Base-by-base conservation (phyloP, 495 filamentous ascomycete genomes). In the Pyrenula massariospora region DNA sequence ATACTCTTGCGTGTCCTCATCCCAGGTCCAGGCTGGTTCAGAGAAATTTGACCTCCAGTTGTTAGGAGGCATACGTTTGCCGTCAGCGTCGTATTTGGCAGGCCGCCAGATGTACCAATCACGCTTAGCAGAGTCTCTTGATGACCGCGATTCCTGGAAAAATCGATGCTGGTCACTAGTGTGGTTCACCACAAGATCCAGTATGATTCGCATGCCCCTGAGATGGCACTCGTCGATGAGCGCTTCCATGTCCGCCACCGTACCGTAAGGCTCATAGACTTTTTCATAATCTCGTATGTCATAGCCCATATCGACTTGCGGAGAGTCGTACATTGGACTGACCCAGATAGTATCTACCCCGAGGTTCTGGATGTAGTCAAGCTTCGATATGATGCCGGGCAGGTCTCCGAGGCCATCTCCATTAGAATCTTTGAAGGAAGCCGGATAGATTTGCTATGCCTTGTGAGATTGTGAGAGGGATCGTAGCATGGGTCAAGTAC, bases 151-250 rank as follows among this genome's bases (percentile, higher is more conserved):
- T 54, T 87, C 76, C 59, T 80, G 71, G 68, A 91, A 91, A 86
- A 87, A 90, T 24, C 76, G 75, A 60, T 88, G 84, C 69, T 88
- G 76, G 57, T 87, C 81, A n/a, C 79, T 84, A n/a, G 84, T 88
- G 66, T 90, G 87, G 60, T 91, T 90, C 42, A 88, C 79, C 0
- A 90, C 86, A 22, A 89, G 66, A 64, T 90, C 86, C 65, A 90
- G 79, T 12, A 89, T 72, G 24, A 89, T 64, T 62, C 80, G 86
- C 83, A 90, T 86, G 2, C 74, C 83, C 11, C 83, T 71, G 10
- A 67, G 55, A 56, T 81, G 73, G 12, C 77, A 70, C 12, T 73
- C 82, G 25, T 76, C 36, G 31, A 86, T 79, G 15, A 90, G 68
- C 20, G 66, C 65, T n/a, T 88, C 84, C 15, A 88, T 76, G 67